These are phyloP conservation scores for Cyberlindnera misumaiensis DNA, from an alignment of 805 yeast species.

Conservation along the genomic window DNA sequence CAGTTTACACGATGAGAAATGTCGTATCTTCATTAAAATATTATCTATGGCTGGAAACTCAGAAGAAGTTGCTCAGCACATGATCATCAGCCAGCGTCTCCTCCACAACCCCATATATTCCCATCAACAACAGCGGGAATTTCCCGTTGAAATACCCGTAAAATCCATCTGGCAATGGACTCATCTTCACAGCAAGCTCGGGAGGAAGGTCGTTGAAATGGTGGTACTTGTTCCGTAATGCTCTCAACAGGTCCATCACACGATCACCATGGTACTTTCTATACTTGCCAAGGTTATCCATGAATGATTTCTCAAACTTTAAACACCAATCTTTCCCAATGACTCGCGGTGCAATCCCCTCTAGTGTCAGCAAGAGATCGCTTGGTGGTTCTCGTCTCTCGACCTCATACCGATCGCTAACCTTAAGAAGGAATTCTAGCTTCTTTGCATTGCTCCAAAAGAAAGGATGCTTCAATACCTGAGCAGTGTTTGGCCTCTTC, in stretches of 20 bases:
- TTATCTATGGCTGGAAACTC: neutral
- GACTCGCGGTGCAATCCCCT: constrained; percentile 41
- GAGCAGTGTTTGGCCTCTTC: constrained; percentile 61
- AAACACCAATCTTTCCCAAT: constrained; percentile 72
- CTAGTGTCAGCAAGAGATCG: constrained; percentile 47
- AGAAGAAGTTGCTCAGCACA: constrained; percentile 40
- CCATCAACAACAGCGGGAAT: constrained; percentile 78
- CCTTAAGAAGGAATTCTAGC: constrained; percentile 76
- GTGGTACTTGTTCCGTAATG: constrained; percentile 88
- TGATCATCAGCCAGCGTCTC: constrained; percentile 58
- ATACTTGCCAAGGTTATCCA: constrained; percentile 83
- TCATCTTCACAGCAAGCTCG: constrained; percentile 55
- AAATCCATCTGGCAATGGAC: constrained; percentile 80
- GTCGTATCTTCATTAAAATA: neutral
- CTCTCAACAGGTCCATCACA: constrained; percentile 80
- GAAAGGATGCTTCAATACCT: constrained; percentile 74
- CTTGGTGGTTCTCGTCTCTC: constrained; percentile 79
- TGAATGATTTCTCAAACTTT: constrained; percentile 62
- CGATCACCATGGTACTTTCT: constrained; percentile 78
- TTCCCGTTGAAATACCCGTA: constrained; percentile 64
- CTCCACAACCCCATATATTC: constrained; percentile 57
- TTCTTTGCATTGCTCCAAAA: constrained; percentile 77
- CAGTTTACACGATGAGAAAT: neutral
- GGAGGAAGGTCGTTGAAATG: constrained; percentile 87
- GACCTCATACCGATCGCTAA: constrained; percentile 85